Conservation (phyloP, 768 basidiomycete genomes). For the Panellus pusillus region DNA sequence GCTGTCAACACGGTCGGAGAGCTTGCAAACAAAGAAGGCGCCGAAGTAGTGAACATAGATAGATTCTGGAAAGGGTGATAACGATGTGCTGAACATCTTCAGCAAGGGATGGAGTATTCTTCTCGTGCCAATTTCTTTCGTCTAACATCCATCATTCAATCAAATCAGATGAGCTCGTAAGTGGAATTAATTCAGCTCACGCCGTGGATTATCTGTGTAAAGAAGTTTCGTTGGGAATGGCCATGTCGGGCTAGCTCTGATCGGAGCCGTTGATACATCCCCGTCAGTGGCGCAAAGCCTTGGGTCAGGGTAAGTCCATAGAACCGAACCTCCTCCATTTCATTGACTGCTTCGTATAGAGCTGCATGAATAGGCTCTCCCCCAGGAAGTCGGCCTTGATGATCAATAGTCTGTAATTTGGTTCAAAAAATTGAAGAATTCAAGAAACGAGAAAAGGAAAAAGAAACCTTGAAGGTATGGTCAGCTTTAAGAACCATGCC, state of each 20-base stretch:
- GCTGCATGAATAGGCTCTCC: slow-evolving; percentile 18
- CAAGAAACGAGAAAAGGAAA: background rate
- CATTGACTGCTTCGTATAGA: slow-evolving; percentile 12
- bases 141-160: background rate
- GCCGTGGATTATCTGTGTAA: slow-evolving; percentile 20
- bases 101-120: slow-evolving; percentile 4
- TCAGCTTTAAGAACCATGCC: slow-evolving; percentile 15
- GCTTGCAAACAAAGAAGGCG: background rate
- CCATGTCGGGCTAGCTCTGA: slow-evolving; percentile 10
- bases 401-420: slow-evolving; percentile 11
- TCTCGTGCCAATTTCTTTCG: slow-evolving; percentile 20
- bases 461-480: slow-evolving; percentile 20
- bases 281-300: slow-evolving; percentile 9
- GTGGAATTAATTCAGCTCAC: slow-evolving; percentile 13
- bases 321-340: slow-evolving; percentile 16
- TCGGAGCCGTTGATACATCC: slow-evolving; percentile 9
- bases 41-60: slow-evolving; percentile 3
- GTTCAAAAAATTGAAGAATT: background rate
- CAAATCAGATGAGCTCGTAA: background rate
- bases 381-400: slow-evolving; percentile 19
- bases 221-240: slow-evolving; percentile 9
- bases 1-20: slow-evolving; percentile 2
- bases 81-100: slow-evolving; percentile 16
- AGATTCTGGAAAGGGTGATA: slow-evolving; percentile 12
- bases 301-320: slow-evolving; percentile 16